Percentiles rank a stretch among this genome's conserved stretches.
Conservation (phyloP, 768 basidiomycete genomes). For the Lactarius indigo region DNA sequence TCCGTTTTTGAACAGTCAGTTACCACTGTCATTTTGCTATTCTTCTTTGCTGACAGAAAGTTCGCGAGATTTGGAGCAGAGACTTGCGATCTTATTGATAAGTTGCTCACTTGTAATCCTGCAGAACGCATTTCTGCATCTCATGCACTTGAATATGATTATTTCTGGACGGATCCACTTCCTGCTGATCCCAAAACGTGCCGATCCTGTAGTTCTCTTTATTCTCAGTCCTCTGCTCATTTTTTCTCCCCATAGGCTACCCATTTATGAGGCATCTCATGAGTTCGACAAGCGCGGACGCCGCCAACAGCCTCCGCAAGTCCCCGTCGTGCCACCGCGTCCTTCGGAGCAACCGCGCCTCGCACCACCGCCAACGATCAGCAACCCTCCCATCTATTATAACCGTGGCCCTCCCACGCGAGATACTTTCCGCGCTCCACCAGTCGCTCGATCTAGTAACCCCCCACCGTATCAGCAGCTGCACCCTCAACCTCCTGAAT, state of each 20-base stretch:
- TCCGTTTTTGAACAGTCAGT: constrained; percentile 56
- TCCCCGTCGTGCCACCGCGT: constrained; percentile 25
- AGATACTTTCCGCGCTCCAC: constrained; percentile 26
- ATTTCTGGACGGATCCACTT: constrained; percentile 90
- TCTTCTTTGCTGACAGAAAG: constrained; percentile 6
- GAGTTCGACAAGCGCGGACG: constrained; percentile 77
- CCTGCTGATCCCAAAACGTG: constrained; percentile 83
- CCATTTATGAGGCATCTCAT: constrained; percentile 77
- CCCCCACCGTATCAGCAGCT: constrained; percentile 26
- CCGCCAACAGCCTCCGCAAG: constrained; percentile 36
- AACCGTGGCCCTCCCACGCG: constrained; percentile 20
- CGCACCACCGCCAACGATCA: constrained; percentile 28
- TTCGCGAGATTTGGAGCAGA: constrained; percentile 58
- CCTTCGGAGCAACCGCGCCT: constrained; percentile 25
- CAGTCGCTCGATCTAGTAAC: constrained; percentile 21
- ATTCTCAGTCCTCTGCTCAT: constrained; percentile 8
- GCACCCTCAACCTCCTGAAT: constrained; percentile 11
- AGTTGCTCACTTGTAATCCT: constrained; percentile 80
- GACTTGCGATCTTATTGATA: constrained; percentile 79
- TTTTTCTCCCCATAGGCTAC: constrained; percentile 44
- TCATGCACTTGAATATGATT: constrained; percentile 86
- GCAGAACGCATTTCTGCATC: constrained; percentile 77
- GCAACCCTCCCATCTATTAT: constrained; percentile 13
- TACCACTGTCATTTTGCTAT: constrained; percentile 14
- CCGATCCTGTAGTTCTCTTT: constrained; percentile 28